phyloP scores from a whole-genome alignment of 768 basidiomycete species.

The Kwoniella bestiolae region DNA sequence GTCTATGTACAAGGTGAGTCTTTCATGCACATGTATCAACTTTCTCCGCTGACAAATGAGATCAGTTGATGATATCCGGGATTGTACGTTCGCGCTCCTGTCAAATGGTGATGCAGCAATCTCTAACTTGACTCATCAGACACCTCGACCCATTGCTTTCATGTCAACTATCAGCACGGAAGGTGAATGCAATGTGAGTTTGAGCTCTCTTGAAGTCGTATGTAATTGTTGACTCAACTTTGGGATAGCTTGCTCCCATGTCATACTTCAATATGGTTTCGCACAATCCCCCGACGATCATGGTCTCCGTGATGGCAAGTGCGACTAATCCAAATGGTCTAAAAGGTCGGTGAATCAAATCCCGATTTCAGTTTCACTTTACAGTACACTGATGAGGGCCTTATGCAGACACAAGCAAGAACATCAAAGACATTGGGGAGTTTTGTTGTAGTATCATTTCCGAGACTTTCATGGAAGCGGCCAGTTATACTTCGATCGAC shows the following conservation, averaged over 20 bases:
- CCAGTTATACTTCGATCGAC: constrained; percentile 57
- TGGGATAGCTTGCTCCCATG: constrained; percentile 54
- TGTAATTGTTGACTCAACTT: too few relatives aligned
- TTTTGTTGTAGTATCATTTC: constrained; percentile 74
- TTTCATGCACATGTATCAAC: not conserved
- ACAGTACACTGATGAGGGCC: not conserved
- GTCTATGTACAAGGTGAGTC: constrained; percentile 26
- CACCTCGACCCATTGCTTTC: constrained; percentile 31
- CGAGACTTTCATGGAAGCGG: constrained; percentile 62
- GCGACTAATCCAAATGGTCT: constrained; percentile 18
- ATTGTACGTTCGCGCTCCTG: constrained; percentile 15
- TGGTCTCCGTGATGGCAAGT: constrained; percentile 64
- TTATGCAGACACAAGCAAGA: constrained; percentile 65
- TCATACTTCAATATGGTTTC: constrained; percentile 69
- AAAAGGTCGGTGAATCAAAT: constrained; percentile 40
- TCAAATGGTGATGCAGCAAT: too few relatives aligned
- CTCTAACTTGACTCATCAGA: not conserved
- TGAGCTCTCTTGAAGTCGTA: too few relatives aligned
- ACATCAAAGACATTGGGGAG: constrained; percentile 68
- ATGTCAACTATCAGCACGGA: constrained; percentile 18
- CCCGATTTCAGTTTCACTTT: too few relatives aligned
- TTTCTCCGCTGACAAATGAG: not conserved
- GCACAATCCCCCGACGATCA: constrained; percentile 70
- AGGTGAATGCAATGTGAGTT: constrained; percentile 35
- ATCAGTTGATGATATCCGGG: constrained; percentile 29